phyloP scores from a whole-genome alignment of 148 eudicot species.

The Chenopodium album region DNA sequence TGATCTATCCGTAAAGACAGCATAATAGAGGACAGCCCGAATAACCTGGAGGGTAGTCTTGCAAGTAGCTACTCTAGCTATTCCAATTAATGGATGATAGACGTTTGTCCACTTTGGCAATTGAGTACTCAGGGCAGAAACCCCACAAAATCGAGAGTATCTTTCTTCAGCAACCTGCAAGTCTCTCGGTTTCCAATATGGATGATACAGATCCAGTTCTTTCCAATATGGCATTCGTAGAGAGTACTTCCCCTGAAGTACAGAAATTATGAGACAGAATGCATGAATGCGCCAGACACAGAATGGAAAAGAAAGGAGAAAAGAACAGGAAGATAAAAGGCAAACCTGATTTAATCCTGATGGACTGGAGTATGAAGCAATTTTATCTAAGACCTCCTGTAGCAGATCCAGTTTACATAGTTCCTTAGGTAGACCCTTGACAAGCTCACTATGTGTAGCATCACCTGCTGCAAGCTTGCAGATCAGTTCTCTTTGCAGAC shows the following conservation, averaged over 20 bases:
- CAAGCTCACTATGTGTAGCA: constrained; percentile 89
- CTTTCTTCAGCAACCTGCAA: constrained; percentile 92
- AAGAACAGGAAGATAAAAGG: constrained; percentile 1
- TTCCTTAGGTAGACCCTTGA: constrained; percentile 82
- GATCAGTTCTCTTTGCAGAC: constrained; percentile 79
- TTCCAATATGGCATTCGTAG: constrained; percentile 75
- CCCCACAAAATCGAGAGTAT: constrained; percentile 71
- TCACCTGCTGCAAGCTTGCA: constrained; percentile 86
- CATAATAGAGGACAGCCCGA: constrained; percentile 72
- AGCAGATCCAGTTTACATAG: constrained; percentile 58
- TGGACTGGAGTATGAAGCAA: constrained; percentile 83
- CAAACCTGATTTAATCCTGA: constrained; percentile 93
- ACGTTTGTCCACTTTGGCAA: constrained; percentile 86
- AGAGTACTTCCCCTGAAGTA: constrained; percentile 80
- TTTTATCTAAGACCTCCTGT: constrained; percentile 68
- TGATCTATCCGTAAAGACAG: constrained; percentile 53
- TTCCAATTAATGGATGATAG: constrained; percentile 67
- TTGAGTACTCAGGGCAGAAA: constrained; percentile 75
- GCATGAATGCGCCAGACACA: constrained; percentile 1
- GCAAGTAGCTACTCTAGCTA: constrained; percentile 84
- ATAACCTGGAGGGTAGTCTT: constrained; percentile 58
- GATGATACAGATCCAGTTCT: constrained; percentile 92
- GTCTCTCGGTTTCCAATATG: constrained; percentile 86
- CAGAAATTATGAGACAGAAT: background rate
- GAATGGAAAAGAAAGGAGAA: background rate